phyloP scores from a whole-genome alignment of 2,329 filamentous ascomycete genomes.

The Akanthomyces dipterigenus region DNA sequence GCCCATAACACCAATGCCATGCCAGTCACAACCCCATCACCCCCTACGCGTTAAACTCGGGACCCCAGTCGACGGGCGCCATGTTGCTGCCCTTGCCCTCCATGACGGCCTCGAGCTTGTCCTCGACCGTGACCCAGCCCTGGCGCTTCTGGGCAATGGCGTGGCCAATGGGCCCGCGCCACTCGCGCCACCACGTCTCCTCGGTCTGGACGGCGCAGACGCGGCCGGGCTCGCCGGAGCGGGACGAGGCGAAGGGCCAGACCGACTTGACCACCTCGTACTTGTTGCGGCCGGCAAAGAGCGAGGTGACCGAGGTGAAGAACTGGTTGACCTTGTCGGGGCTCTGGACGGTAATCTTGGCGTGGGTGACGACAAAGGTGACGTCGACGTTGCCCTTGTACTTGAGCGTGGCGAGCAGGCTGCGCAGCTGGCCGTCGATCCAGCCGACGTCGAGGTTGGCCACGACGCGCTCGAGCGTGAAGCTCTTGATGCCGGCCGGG shows the following conservation, averaged over 20 bases:
- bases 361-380: constrained; percentile 44
- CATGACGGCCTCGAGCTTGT: constrained; percentile 48
- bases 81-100: constrained; percentile 35
- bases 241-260: constrained; percentile 50
- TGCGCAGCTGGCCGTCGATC: constrained; percentile 48
- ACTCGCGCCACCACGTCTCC: constrained; percentile 47
- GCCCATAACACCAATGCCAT: neutral
- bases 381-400: constrained; percentile 45
- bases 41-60: constrained; percentile 20
- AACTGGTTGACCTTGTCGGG: constrained; percentile 48
- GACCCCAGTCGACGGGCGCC: constrained; percentile 37
- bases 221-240: constrained; percentile 36
- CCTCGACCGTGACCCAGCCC: constrained; percentile 42
- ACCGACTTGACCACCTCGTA: constrained; percentile 51
- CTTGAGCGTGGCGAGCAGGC: constrained; percentile 40
- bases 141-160: constrained; percentile 38
- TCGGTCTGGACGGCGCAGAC: constrained; percentile 47
- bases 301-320: constrained; percentile 43
- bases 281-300: constrained; percentile 46
- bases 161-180: constrained; percentile 29
- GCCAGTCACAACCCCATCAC: neutral
- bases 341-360: constrained; percentile 41
- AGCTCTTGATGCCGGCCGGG: constrained; percentile 37
- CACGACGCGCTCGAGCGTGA: constrained; percentile 45
- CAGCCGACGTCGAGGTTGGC: constrained; percentile 49